phyloP scores from a whole-genome alignment of 257 asterid genomes.

The Linaria vulgaris region DNA sequence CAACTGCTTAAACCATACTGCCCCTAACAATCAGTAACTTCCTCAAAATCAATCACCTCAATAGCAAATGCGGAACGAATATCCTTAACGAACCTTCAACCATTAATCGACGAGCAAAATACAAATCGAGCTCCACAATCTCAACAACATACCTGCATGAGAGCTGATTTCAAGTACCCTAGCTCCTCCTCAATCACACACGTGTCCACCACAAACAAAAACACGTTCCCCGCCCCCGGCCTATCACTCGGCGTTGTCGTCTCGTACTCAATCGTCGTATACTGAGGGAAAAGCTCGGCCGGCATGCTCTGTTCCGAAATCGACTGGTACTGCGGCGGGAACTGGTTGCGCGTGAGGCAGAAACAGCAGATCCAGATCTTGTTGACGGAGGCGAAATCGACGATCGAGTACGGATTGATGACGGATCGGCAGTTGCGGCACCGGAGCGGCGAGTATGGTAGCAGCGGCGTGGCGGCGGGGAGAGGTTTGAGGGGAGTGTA shows the following conservation, averaged over 20 bases:
- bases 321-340: conserved; percentile 84
- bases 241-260: conserved; percentile 33
- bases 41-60: background rate
- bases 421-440: conserved; percentile 96
- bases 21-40: too few relatives aligned
- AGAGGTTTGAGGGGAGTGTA: conserved; percentile 86
- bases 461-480: conserved; percentile 55
- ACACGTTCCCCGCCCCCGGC: conserved; percentile 45
- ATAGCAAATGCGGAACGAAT: background rate
- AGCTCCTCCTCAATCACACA: conserved; percentile 94
- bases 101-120: background rate
- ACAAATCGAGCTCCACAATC: background rate
- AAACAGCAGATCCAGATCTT: conserved; percentile 97
- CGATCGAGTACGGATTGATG: conserved; percentile 83
- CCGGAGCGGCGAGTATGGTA: conserved; percentile 87
- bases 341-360: conserved; percentile 80
- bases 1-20: too few relatives aligned
- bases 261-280: conserved; percentile 87
- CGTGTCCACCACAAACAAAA: conserved; percentile 80
- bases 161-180: conserved; percentile 71
- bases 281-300: conserved; percentile 93
- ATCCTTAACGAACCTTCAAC: background rate
- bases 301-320: conserved; percentile 82
- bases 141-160: conserved; percentile 55
- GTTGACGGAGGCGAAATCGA: conserved; percentile 74